Evolutionary conservation across 2,329 filamentous ascomycete species (phyloP).

Genomic region (Fusarium poae): DNA sequence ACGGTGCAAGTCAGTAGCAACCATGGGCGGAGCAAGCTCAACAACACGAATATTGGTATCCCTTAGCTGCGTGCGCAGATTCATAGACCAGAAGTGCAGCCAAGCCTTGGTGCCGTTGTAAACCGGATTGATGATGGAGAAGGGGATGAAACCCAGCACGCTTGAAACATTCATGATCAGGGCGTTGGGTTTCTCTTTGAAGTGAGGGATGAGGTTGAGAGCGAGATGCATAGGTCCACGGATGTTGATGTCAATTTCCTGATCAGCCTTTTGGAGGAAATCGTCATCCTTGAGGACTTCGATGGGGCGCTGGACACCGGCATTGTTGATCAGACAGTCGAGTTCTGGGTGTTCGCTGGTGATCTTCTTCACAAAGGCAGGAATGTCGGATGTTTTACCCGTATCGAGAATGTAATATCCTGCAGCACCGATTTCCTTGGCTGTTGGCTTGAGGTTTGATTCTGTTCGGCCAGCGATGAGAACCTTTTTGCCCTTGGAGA

Average conservation of each 20-base stretch:
- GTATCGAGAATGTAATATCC: slow-evolving; percentile 68
- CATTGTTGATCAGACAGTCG: slow-evolving; percentile 71
- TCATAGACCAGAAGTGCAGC: slow-evolving; percentile 69
- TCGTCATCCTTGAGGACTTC: slow-evolving; percentile 57
- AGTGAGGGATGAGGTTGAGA: slow-evolving; percentile 62
- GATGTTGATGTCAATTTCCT: slow-evolving; percentile 71
- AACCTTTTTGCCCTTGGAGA: slow-evolving; percentile 62
- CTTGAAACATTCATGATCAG: slow-evolving; percentile 68
- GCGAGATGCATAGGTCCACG: slow-evolving; percentile 69
- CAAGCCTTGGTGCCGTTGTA: slow-evolving; percentile 72
- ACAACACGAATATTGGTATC: slow-evolving; percentile 61
- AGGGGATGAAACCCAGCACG: slow-evolving; percentile 65
- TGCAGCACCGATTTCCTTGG: slow-evolving; percentile 59
- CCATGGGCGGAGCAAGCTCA: slow-evolving; percentile 68
- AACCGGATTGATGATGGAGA: slow-evolving; percentile 66
- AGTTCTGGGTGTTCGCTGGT: slow-evolving; percentile 62
- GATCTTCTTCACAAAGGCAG: slow-evolving; percentile 60
- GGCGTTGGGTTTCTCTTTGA: slow-evolving; percentile 57
- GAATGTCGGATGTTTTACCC: slow-evolving; percentile 58
- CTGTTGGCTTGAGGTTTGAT: slow-evolving; percentile 61
- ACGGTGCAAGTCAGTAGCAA: slow-evolving; percentile 67
- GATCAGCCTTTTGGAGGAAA: slow-evolving; percentile 64
- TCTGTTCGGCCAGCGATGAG: slow-evolving; percentile 68
- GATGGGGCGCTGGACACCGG: slow-evolving; percentile 68
- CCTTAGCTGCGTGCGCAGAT: slow-evolving; percentile 64